A percentile compares a stretch with the other conserved stretches of the same genome.
Evolutionary conservation across 805 yeast genomes (phyloP).

Genomic region (Vanderwaltozyma tropicalis): DNA sequence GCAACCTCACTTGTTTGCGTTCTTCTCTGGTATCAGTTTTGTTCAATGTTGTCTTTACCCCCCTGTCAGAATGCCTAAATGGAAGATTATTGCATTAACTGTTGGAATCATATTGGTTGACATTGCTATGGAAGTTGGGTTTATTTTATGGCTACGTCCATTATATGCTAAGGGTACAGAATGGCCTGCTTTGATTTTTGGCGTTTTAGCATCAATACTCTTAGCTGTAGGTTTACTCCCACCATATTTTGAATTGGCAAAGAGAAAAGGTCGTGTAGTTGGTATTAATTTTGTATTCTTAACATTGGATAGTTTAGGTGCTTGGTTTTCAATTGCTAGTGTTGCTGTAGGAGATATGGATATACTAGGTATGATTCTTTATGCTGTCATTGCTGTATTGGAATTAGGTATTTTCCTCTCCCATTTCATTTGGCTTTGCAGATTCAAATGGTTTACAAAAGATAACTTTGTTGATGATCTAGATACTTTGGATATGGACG

Average conservation of each 20-base stretch:
- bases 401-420: constrained; percentile 70
- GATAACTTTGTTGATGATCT: not conserved
- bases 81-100: constrained; percentile 30
- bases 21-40: constrained; percentile 58
- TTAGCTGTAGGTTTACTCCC: constrained; percentile 75
- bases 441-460: constrained; percentile 28
- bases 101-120: constrained; percentile 34
- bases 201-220: constrained; percentile 66
- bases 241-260: constrained; percentile 76
- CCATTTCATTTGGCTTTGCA: constrained; percentile 59
- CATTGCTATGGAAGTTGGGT: constrained; percentile 58
- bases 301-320: constrained; percentile 69
- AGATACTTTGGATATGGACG: too few relatives aligned
- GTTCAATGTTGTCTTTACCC: constrained; percentile 65
- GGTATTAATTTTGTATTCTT: constrained; percentile 83
- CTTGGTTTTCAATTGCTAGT: constrained; percentile 63
- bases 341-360: constrained; percentile 55
- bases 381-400: constrained; percentile 58
- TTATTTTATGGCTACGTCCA: constrained; percentile 59
- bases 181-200: constrained; percentile 78
- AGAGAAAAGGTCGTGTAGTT: constrained; percentile 72
- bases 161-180: constrained; percentile 37
- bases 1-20: constrained; percentile 78
- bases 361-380: constrained; percentile 68
- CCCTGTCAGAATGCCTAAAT: constrained; percentile 37